phyloP scores from a whole-genome alignment of 495 filamentous ascomycete genomes.

The Trypethelium eluteriae region DNA sequence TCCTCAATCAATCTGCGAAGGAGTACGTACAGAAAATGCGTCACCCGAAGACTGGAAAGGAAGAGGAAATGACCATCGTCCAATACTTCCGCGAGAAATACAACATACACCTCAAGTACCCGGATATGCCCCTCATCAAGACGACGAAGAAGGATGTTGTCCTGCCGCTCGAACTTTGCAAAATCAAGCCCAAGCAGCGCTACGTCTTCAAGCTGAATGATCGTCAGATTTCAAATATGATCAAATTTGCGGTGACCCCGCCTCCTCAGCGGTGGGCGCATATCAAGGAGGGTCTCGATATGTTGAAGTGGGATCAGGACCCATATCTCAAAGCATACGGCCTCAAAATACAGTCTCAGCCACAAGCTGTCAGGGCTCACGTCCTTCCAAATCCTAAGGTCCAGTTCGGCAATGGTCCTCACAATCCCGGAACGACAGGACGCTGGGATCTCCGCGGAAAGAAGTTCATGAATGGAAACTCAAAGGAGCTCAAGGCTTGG shows the following conservation, averaged over 20 bases:
- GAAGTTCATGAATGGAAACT: conserved; percentile 61
- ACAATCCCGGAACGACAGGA: conserved; percentile 52
- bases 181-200: conserved; percentile 56
- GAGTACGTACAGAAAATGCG: conserved; percentile 17
- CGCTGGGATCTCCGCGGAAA: conserved; percentile 81
- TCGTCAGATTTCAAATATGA: conserved; percentile 68
- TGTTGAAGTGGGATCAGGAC: conserved; percentile 63
- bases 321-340: conserved; percentile 59
- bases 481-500: conserved; percentile 57
- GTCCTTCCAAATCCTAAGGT: conserved; percentile 64
- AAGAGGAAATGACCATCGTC: conserved; percentile 49
- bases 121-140: conserved; percentile 61
- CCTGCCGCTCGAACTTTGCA: conserved; percentile 73
- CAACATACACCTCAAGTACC: conserved; percentile 46
- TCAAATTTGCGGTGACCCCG: conserved; percentile 67
- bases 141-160: conserved; percentile 51
- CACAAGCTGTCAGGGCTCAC: conserved; percentile 58
- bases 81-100: conserved; percentile 66
- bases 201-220: conserved; percentile 74
- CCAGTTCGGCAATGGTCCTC: conserved; percentile 43
- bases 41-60: conserved; percentile 51
- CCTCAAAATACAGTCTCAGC: conserved; percentile 53
- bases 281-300: conserved; percentile 55
- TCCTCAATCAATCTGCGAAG: conserved; percentile 47
- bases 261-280: conserved; percentile 55